Evolutionary conservation across 805 yeast species (phyloP).

Genomic region (Myxozyma sirexii): DNA sequence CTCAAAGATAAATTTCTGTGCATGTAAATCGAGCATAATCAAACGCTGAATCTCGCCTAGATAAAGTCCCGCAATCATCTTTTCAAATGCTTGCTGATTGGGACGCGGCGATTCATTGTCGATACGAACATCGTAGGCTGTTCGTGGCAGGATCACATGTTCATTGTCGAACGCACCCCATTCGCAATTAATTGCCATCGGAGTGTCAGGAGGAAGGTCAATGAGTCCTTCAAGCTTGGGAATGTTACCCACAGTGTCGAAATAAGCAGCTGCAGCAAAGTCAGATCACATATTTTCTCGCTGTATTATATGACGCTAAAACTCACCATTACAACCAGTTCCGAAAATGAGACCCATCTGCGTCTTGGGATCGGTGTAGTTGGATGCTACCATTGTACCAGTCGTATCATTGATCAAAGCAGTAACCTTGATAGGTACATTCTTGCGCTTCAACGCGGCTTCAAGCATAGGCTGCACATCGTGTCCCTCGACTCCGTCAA

Average conservation of each 20-base stretch:
- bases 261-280: constrained; percentile 51
- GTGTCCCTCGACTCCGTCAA: constrained; percentile 88
- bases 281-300: too few species aligned
- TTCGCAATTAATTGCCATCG: constrained; percentile 97
- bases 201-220: constrained; percentile 64
- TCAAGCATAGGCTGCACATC: constrained; percentile 93
- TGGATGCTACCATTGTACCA: constrained; percentile 94
- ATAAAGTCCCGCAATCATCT: constrained; percentile 96
- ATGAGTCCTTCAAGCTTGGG: constrained; percentile 79
- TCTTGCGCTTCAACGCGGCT: constrained; percentile 61
- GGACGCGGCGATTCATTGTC: constrained; percentile 93
- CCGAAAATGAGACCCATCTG: constrained; percentile 96
- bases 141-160: constrained; percentile 80
- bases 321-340: constrained; percentile 95
- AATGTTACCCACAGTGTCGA: constrained; percentile 69
- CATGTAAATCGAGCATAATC: constrained; percentile 70
- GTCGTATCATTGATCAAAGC: constrained; percentile 96
- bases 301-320: too few species aligned
- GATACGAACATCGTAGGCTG: constrained; percentile 78
- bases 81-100: constrained; percentile 92
- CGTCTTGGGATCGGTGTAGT: constrained; percentile 84
- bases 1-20: constrained; percentile 66
- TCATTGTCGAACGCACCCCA: constrained; percentile 98
- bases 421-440: constrained; percentile 80
- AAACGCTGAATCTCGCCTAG: constrained; percentile 89